Percentiles rank a stretch among this genome's conserved stretches.
Conservation (phyloP, 2,329 filamentous ascomycete species). For the Dactylellina haptotyla region DNA sequence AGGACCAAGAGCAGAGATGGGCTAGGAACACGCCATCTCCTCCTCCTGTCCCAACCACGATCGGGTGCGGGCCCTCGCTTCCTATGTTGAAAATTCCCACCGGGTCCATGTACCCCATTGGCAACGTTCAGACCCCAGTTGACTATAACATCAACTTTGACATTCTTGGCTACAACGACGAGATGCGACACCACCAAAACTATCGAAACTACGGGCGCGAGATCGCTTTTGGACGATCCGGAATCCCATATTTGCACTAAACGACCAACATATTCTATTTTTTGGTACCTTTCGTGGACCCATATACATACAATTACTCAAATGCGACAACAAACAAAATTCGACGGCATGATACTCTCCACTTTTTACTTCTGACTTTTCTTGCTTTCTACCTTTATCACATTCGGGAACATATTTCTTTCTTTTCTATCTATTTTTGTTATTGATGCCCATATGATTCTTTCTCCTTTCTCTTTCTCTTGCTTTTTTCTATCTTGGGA, state of each 20-base stretch:
- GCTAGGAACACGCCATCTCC: background rate
- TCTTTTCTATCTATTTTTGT: background rate
- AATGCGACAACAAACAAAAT: background rate
- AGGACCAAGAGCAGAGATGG: constrained; percentile 9
- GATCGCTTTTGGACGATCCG: background rate
- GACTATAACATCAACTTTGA: constrained; percentile 8
- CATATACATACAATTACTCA: too few species aligned
- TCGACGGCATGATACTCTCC: background rate
- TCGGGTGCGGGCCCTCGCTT: constrained; percentile 4
- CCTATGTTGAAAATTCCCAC: constrained; percentile 17
- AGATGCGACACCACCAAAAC: constrained; percentile 1
- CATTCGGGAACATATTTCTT: background rate
- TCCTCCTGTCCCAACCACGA: background rate
- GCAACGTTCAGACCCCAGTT: background rate
- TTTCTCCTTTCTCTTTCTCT: background rate
- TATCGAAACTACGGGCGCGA: constrained; percentile 27
- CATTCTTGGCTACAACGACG: background rate
- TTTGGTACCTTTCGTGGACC: too few species aligned
- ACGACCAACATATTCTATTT: background rate
- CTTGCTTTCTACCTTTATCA: background rate
- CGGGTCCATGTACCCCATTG: background rate
- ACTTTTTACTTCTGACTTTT: background rate
- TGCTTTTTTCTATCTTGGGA: constrained; percentile 2
- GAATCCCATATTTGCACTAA: background rate
- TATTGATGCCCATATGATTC: constrained; percentile 1